These are phyloP conservation scores for Populus hybrid DNA, from an alignment of 441 rosid species.

Conservation along the genomic window DNA sequence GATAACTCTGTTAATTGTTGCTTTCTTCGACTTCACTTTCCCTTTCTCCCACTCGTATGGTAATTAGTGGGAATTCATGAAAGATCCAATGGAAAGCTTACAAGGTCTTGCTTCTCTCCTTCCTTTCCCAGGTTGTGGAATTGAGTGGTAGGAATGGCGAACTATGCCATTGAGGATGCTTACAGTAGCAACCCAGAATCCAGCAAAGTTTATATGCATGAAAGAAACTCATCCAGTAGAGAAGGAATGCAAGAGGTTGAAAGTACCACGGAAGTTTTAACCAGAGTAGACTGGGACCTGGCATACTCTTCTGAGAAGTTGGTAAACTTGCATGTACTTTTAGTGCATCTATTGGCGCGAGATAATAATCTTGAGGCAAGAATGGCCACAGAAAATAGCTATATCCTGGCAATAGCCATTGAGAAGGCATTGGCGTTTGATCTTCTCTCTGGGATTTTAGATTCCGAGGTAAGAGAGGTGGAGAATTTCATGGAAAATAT, in stretches of 20 bases:
- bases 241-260: constrained; percentile 39
- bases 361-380: constrained; percentile 52
- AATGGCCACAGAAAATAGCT: constrained; percentile 34
- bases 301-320: constrained; percentile 57
- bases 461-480: constrained; percentile 76
- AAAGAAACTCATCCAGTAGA: constrained; percentile 27
- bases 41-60: background rate
- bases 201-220: constrained; percentile 15
- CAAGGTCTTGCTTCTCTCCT: background rate
- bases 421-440: constrained; percentile 75
- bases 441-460: constrained; percentile 66
- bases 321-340: constrained; percentile 60
- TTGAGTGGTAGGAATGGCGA: constrained; percentile 28
- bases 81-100: background rate
- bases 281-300: constrained; percentile 51
- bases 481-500: constrained; percentile 61
- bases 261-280: constrained; percentile 38
- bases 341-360: constrained; percentile 76
- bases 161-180: constrained; percentile 3
- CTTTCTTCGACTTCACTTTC: background rate
- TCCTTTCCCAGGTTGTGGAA: constrained; percentile 20
- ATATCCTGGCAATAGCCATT: constrained; percentile 41
- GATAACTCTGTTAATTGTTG: background rate
- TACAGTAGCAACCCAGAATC: constrained; percentile 11
- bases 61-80: background rate